phyloP scores from a whole-genome alignment of 2,329 filamentous ascomycete genomes.

The Lecanosticta acicola region DNA sequence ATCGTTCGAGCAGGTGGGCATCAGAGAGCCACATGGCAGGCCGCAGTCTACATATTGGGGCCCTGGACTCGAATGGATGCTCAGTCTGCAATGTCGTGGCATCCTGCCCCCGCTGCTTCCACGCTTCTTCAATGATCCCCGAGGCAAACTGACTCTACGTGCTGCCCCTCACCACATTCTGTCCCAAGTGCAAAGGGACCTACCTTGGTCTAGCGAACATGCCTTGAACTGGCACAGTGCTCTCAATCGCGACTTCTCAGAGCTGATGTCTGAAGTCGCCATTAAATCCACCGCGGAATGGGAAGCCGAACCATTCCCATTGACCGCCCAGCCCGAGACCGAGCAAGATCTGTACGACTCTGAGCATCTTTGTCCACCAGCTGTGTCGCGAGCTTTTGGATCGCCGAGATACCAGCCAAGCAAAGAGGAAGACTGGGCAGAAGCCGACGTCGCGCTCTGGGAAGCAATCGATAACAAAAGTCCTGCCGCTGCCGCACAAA shows the following conservation, averaged over 20 bases:
- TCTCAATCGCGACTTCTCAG: constrained; percentile 10
- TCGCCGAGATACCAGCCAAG: no score
- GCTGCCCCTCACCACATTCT: not conserved
- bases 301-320: constrained; percentile 9
- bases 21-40: constrained; percentile 13
- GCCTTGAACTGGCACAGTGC: not conserved
- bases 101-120: constrained; percentile 32
- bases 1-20: constrained; percentile 17
- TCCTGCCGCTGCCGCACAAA: constrained; percentile 1
- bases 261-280: constrained; percentile 15
- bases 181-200: not conserved
- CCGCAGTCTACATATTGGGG: constrained; percentile 23
- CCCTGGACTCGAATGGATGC: constrained; percentile 34
- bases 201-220: not conserved
- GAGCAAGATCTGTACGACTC: constrained; percentile 51
- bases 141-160: not conserved
- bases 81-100: constrained; percentile 32
- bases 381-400: no score
- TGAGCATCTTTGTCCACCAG: constrained; percentile 1
- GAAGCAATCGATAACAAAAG: constrained; percentile 7
- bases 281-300: constrained; percentile 13
- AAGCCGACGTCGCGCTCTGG: constrained; percentile 7
- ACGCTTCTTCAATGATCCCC: constrained; percentile 1
- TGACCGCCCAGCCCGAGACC: constrained; percentile 26
- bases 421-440: constrained; percentile 4